These are phyloP conservation scores for Auriscalpium microsporum DNA, from an alignment of 768 basidiomycete species.

Conservation along the genomic window DNA sequence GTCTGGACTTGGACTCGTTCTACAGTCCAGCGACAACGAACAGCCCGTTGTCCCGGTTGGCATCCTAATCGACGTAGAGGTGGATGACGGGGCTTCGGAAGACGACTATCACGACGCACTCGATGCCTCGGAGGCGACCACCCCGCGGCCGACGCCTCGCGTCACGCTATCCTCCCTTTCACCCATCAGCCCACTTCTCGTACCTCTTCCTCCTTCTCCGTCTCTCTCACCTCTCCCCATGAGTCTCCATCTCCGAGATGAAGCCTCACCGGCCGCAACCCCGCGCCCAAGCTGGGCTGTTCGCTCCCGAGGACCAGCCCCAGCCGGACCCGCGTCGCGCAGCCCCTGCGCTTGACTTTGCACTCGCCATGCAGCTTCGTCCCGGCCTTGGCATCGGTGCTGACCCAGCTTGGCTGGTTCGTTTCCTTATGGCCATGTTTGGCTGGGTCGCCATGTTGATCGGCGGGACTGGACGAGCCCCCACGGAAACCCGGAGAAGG, in stretches of 20 bases:
- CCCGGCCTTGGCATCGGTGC: constrained; percentile 63
- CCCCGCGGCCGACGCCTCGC: neutral
- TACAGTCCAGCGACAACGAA: neutral
- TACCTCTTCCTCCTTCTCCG: constrained; percentile 13
- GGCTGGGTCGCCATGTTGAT: constrained; percentile 66
- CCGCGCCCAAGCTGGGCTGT: constrained; percentile 5
- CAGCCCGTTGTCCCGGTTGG: neutral
- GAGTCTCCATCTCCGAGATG: constrained; percentile 7
- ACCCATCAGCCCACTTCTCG: constrained; percentile 9
- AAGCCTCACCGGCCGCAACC: neutral
- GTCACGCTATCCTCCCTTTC: constrained; percentile 4
- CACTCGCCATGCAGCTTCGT: constrained; percentile 70
- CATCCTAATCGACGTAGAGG: constrained; percentile 5
- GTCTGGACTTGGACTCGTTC: neutral
- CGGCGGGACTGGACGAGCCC: constrained; percentile 9
- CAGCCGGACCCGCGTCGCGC: constrained; percentile 30
- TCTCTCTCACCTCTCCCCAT: constrained; percentile 17
- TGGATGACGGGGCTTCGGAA: constrained; percentile 1
- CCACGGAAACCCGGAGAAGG: neutral
- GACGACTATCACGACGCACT: constrained; percentile 3
- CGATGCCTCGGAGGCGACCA: neutral
- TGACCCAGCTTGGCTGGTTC: constrained; percentile 71
- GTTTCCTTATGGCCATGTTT: constrained; percentile 72
- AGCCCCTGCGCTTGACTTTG: constrained; percentile 44
- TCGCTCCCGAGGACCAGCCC: constrained; percentile 8